Base-by-base conservation (phyloP, 371 early-diverging fungal genomes). In the Rhizopus arrhizus region DNA sequence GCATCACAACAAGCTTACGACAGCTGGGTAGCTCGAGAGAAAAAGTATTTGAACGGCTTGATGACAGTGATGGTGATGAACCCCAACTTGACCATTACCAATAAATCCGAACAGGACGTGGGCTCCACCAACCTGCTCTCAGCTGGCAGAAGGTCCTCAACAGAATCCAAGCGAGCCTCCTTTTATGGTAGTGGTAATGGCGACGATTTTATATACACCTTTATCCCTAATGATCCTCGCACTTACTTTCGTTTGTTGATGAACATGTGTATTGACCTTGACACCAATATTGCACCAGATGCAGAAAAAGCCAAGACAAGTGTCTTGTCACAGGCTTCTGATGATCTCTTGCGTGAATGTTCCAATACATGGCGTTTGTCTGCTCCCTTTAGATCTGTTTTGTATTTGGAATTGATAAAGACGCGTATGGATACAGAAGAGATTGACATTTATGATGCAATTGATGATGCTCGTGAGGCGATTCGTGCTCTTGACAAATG, bases 281-380 rank as follows among this genome's bases (percentile, higher is more conserved):
- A 83, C 43, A 66, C 74, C 5, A 71, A 73, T n/a, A 67, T 77
- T 12, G 63, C 73, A 6, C 69, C 73, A 6, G 82, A 82, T 40
- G 59, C 71, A 5, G 86, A 86, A 41, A 69, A 80, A 9, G 80
- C 75, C 29, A 81, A 78, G 13, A 61, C 73, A 16, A 77, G 73
- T 43, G 70, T 86, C 0, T 70, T 89, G 28, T 85, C 90, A 4
- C 70, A 73, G 12, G 69, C 77, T 13, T 85, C 88, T 2, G 86
- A 80, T 46, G 84, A 85, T 15, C 61, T 90, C 11, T 70, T 90
- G 34, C 84, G 85, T 49, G 89, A 89, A 56, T 84, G 87, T 57
- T 84, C 83, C 53, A 82, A 84, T 34, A 84, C 85, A 0, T 90
- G 90, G 90, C 79, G 90, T 50, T 53, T 90, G 41, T 84, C 88